Conservation (phyloP, 306 rosid genomes). For the Vigna unguiculata region DNA sequence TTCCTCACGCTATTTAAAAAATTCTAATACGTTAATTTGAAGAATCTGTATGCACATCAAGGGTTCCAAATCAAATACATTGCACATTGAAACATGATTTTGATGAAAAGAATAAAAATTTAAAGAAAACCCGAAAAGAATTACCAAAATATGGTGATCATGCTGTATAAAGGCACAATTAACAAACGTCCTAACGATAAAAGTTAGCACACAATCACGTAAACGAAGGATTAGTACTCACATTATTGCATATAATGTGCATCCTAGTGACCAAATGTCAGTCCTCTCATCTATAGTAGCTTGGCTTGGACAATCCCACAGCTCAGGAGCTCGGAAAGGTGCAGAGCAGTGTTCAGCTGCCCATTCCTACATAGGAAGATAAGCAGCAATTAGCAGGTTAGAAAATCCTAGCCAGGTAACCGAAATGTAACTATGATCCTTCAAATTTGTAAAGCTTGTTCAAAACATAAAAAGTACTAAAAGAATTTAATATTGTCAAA, state of each 20-base stretch:
- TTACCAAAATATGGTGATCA: constrained; percentile 11
- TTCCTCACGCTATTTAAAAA: not conserved
- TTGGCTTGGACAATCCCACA: constrained; percentile 98
- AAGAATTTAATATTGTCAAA: constrained; percentile 26
- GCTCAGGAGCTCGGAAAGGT: constrained; percentile 97
- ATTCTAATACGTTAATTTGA: constrained; percentile 3
- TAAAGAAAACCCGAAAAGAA: not conserved
- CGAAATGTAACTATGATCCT: constrained; percentile 33
- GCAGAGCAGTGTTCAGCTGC: constrained; percentile 98
- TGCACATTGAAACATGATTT: constrained; percentile 7
- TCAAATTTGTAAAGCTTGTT: constrained; percentile 36
- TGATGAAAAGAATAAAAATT: constrained; percentile 1
- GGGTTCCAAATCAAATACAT: constrained; percentile 34
- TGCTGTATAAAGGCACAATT: constrained; percentile 14
- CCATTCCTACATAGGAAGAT: constrained; percentile 81
- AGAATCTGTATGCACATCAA: constrained; percentile 27
- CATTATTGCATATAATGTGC: constrained; percentile 98
- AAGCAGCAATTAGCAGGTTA: constrained; percentile 34
- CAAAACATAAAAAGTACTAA: constrained; percentile 10
- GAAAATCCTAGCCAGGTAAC: constrained; percentile 42
- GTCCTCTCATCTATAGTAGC: constrained; percentile 92
- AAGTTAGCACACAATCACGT: constrained; percentile 7
- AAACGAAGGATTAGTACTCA: constrained; percentile 54
- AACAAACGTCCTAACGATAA: constrained; percentile 17
- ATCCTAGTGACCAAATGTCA: constrained; percentile 97